These are phyloP conservation scores for Mesembryanthemum crystallinum DNA, from an alignment of 148 eudicot species.

Conservation along the genomic window DNA sequence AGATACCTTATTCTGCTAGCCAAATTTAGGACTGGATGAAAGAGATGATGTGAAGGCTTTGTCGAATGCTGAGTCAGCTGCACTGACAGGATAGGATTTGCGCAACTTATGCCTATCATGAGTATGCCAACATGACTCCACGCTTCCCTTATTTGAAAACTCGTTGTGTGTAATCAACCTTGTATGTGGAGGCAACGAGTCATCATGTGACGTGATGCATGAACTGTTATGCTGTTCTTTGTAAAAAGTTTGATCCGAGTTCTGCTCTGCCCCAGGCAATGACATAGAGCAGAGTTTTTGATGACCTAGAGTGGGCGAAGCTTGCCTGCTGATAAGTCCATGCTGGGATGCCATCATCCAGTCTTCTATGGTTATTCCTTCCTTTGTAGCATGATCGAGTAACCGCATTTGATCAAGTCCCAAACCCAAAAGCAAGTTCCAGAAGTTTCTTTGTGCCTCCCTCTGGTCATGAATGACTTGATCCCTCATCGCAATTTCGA, in stretches of 20 bases:
- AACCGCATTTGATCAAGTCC: conserved; percentile 58
- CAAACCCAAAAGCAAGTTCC: conserved; percentile 56
- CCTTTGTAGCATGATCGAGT: conserved; percentile 52
- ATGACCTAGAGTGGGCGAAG: conserved; percentile 24
- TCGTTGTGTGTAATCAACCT: not conserved
- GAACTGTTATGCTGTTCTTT: not conserved
- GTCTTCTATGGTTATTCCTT: conserved; percentile 58
- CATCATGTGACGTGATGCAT: conserved; percentile 32
- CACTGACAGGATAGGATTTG: conserved; percentile 32
- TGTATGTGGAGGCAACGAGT: conserved; percentile 30
- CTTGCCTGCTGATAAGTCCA: conserved; percentile 20
- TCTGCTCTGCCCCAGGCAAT: not conserved
- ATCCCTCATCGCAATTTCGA: conserved; percentile 84
- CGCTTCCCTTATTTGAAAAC: conserved; percentile 19
- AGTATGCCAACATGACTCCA: conserved; percentile 17
- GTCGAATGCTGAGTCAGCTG: conserved; percentile 29
- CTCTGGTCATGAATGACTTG: conserved; percentile 67
- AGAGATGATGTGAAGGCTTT: conserved; percentile 24
- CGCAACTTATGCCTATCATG: conserved; percentile 21
- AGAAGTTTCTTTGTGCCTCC: conserved; percentile 62
- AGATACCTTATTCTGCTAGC: conserved; percentile 37
- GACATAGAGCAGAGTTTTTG: conserved; percentile 24
- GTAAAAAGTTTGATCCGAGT: conserved; percentile 20
- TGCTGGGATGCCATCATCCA: conserved; percentile 33
- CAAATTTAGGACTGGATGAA: conserved; percentile 13